Conservation (phyloP, 371 early-diverging fungal species). For the Mucor indicus region DNA sequence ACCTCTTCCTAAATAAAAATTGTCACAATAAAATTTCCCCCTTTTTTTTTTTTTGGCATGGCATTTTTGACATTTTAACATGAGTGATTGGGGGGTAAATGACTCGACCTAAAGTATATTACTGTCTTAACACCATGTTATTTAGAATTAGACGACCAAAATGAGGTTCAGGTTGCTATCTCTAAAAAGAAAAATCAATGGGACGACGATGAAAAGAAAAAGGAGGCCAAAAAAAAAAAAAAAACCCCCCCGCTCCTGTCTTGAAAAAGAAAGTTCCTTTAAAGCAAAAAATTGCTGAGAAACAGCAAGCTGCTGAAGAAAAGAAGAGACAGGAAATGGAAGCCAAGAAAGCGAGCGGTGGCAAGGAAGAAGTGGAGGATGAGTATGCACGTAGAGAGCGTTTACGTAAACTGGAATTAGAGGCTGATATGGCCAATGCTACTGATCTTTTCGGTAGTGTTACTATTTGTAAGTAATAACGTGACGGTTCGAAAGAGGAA, state of each 20-base stretch:
- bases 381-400: conserved; percentile 60
- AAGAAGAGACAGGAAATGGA: conserved; percentile 56
- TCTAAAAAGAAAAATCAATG: conserved; percentile 60
- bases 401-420: conserved; percentile 65
- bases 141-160: conserved; percentile 16
- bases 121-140: too few relatives aligned
- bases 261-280: conserved; percentile 71
- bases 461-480: conserved; percentile 41
- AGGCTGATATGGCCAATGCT: conserved; percentile 82
- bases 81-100: too few relatives aligned
- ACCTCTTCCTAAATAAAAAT: too few relatives aligned
- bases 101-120: too few relatives aligned
- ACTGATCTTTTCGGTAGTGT: conserved; percentile 81
- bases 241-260: conserved; percentile 33
- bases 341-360: conserved; percentile 47
- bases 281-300: conserved; percentile 74
- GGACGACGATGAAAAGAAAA: conserved; percentile 85
- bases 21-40: too few relatives aligned
- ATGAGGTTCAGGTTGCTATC: conserved; percentile 23
- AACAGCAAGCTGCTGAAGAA: conserved; percentile 71
- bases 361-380: conserved; percentile 56
- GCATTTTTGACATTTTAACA: too few relatives aligned
- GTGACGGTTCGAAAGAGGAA: too few relatives aligned
- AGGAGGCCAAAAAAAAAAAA: conserved; percentile 58
- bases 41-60: too few relatives aligned